Conservation (phyloP, 2,329 filamentous ascomycete genomes). For the Aureobasidium sp. region DNA sequence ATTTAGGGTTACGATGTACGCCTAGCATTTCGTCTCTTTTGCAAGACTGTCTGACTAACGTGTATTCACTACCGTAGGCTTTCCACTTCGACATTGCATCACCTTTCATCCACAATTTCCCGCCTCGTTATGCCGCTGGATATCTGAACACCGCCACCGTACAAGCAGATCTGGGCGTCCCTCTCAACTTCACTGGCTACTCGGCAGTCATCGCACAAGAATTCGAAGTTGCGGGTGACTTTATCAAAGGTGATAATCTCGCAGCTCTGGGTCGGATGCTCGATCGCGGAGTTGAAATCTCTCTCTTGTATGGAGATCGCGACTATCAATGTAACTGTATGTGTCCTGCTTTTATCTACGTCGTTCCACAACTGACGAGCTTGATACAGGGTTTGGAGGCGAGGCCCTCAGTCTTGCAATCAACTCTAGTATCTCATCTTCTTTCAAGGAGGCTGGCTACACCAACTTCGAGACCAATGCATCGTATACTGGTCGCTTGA, state of each 20-base stretch:
- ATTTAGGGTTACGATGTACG: background rate
- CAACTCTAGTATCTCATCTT: slow-evolving; percentile 20
- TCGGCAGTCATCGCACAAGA: slow-evolving; percentile 32
- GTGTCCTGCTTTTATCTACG: background rate
- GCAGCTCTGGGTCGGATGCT: slow-evolving; percentile 35
- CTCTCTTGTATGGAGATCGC: slow-evolving; percentile 60
- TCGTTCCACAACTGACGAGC: background rate
- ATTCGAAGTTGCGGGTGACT: slow-evolving; percentile 33
- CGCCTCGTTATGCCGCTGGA: slow-evolving; percentile 23
- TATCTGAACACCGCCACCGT: slow-evolving; percentile 51
- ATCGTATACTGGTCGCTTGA: slow-evolving; percentile 23
- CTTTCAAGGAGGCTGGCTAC: slow-evolving; percentile 25
- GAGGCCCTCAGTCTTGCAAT: slow-evolving; percentile 23
- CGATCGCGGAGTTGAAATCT: slow-evolving; percentile 45
- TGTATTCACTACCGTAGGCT: too few species aligned
- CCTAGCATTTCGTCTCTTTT: too few species aligned
- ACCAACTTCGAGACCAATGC: slow-evolving; percentile 22
- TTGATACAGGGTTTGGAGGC: slow-evolving; percentile 19
- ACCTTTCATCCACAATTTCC: background rate
- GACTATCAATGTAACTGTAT: slow-evolving; percentile 49
- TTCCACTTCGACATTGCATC: slow-evolving; percentile 5
- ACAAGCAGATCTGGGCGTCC: slow-evolving; percentile 50
- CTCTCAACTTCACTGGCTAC: slow-evolving; percentile 26
- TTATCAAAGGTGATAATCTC: slow-evolving; percentile 31
- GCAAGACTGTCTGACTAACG: too few species aligned